Conservation (phyloP, 768 basidiomycete species). For the Boletus sensibilis region DNA sequence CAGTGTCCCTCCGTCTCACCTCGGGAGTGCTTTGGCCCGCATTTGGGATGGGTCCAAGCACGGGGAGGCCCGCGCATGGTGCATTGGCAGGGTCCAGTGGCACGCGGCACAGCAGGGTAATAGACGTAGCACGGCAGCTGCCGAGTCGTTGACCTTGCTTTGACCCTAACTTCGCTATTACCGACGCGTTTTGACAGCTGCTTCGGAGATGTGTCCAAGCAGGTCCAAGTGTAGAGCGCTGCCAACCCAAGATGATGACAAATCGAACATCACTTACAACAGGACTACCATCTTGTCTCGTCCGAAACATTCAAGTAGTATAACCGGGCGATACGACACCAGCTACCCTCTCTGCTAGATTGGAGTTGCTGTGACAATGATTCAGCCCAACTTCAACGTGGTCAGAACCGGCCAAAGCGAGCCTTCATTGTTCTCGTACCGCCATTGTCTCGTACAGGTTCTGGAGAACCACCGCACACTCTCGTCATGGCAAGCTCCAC, state of each 20-base stretch:
- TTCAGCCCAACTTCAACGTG: not conserved
- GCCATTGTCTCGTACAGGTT: no score
- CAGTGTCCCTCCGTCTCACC: conserved; percentile 6
- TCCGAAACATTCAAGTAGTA: not conserved
- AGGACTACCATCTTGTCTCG: not conserved
- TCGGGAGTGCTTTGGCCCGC: conserved; percentile 4
- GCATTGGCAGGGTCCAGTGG: not conserved
- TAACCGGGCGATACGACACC: not conserved
- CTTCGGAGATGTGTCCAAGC: conserved; percentile 8
- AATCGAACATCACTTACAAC: not conserved
- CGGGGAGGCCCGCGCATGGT: not conserved
- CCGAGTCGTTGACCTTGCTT: conserved; percentile 21
- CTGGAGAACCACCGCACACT: no score
- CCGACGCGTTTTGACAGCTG: not conserved
- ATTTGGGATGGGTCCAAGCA: conserved; percentile 3
- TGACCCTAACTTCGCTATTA: conserved; percentile 12
- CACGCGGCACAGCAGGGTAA: not conserved
- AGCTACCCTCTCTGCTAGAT: not conserved
- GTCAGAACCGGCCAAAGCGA: not conserved
- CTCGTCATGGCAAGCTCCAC: not conserved
- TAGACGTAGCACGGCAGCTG: conserved; percentile 3
- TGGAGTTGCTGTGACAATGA: not conserved
- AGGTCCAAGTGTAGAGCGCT: not conserved
- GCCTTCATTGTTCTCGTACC: not conserved
- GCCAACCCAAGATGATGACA: not conserved